Base-by-base conservation (phyloP, 176 grass and related monocot genomes). In the Panicum miliaceum region DNA sequence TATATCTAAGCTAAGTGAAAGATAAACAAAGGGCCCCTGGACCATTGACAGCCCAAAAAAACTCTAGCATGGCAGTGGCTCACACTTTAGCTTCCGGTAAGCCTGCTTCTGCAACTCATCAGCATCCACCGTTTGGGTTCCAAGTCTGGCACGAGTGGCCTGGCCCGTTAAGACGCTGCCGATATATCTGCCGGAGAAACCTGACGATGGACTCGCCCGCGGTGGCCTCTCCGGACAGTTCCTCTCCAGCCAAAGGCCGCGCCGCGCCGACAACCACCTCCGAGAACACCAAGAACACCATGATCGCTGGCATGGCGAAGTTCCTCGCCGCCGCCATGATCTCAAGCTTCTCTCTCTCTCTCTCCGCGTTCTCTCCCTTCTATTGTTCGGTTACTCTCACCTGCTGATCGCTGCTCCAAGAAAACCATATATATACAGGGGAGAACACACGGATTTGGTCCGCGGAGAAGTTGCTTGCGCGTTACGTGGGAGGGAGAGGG, bases 91-190 rank as follows among this genome's bases (percentile, higher is more conserved):
- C 79, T 82, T 77, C 16, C 41, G 47, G 68, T 7, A 47, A 27
- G 42, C 70, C 1, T 72, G 43, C 15, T 32, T 10, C 56, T 54
- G 65, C 58, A 27, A 20, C 64, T 47, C 42, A 27, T 77, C 79
- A 58, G 68, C 88, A 90, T 7, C 84, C 80, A 3, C 60, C 68
- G 67, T 86, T 90, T 15, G 84, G 84, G 80, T 45, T 68, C 16
- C 50, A 68, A 37, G 89, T 90, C 3, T 4, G 0, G 75, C 88
- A 90, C 3, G 84, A 90, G 67, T 79, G 80, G 8, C 60, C 23
- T 60, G 88, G 23, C 34, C 80, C 75, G 22, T 8, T 12, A 45
- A 68, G 67, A 36, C 57, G 74, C 19, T 79, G 79, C 59, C 75
- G 61, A 68, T 76, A 87, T 12, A 87, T 9, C 27, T 82, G 78